A percentile compares a stretch with the other conserved stretches of the same genome.
Conservation (phyloP, 2,329 filamentous ascomycete species). For the Keithomyces neogunnii region DNA sequence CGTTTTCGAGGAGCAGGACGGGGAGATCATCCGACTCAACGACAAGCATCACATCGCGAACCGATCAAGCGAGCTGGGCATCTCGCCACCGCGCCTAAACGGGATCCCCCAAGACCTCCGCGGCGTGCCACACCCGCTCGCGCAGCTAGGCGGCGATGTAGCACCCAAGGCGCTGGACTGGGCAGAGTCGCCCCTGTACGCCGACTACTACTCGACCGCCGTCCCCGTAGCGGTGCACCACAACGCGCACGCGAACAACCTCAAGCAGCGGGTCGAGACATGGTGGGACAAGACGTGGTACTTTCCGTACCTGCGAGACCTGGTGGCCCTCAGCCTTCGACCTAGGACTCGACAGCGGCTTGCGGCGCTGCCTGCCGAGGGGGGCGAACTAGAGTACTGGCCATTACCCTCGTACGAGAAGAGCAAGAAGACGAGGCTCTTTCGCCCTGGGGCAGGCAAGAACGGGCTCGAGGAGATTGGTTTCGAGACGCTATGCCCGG, state of each 20-base stretch:
- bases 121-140: conserved; percentile 4
- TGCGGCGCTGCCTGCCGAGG: no score
- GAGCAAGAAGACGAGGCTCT: no score
- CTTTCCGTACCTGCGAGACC: conserved; percentile 12
- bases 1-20: conserved; percentile 14
- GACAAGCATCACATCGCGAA: conserved; percentile 10
- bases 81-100: conserved; percentile 10
- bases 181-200: conserved; percentile 8
- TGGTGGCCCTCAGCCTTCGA: no score
- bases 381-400: no score
- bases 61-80: conserved; percentile 10
- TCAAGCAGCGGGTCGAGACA: conserved; percentile 11
- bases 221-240: conserved; percentile 16
- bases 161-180: conserved; percentile 4
- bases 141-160: not conserved
- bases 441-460: no score
- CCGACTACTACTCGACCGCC: conserved; percentile 13
- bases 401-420: no score
- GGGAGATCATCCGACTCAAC: conserved; percentile 12
- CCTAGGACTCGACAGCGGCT: no score
- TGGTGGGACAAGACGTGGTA: conserved; percentile 20
- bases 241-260: conserved; percentile 8
- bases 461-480: no score
- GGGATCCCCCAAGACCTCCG: conserved; percentile 13
- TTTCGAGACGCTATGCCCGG: no score